phyloP scores from a whole-genome alignment of 192 early-diverging fungal genomes.

The Coemansia sp. region DNA sequence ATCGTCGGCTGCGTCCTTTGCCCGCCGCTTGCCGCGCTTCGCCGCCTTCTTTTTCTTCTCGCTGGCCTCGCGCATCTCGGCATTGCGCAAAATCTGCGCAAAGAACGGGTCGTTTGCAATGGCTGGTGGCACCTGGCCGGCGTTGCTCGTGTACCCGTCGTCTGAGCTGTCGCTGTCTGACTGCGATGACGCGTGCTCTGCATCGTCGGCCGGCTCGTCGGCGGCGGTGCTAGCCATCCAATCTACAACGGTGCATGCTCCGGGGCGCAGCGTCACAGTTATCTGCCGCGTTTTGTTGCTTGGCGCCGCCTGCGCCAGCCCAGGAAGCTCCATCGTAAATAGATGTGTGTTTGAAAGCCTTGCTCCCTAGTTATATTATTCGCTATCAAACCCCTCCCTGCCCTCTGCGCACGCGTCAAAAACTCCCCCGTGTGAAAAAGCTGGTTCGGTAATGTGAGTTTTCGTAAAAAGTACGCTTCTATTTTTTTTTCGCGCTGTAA shows the following conservation, averaged over 20 bases:
- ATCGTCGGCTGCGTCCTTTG: constrained; percentile 38
- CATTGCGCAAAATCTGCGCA: constrained; percentile 40
- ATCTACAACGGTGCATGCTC: constrained; percentile 47
- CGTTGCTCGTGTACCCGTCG: constrained; percentile 39
- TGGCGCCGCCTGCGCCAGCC: constrained; percentile 12
- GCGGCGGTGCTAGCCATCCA: constrained; percentile 27
- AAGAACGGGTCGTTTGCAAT: constrained; percentile 55
- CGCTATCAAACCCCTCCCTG: not conserved
- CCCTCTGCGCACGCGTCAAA: not conserved
- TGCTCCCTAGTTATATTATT: too few species aligned
- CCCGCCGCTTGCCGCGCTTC: constrained; percentile 12
- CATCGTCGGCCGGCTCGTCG: constrained; percentile 14
- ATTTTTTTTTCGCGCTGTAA: too few species aligned
- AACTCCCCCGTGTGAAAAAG: not conserved
- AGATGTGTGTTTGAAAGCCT: too few species aligned
- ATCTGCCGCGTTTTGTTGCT: constrained; percentile 35
- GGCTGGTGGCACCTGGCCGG: constrained; percentile 43
- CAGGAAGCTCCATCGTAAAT: constrained; percentile 32
- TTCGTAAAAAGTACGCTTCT: too few species aligned
- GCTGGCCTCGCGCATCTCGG: constrained; percentile 36
- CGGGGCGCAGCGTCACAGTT: constrained; percentile 32
- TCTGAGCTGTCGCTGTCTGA: constrained; percentile 31
- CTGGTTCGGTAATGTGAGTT: too few species aligned
- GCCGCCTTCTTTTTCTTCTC: constrained; percentile 16
- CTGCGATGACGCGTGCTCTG: constrained; percentile 6